Base-by-base conservation (phyloP, 352 stramenopile genomes). In the Pythium chondricola region DNA sequence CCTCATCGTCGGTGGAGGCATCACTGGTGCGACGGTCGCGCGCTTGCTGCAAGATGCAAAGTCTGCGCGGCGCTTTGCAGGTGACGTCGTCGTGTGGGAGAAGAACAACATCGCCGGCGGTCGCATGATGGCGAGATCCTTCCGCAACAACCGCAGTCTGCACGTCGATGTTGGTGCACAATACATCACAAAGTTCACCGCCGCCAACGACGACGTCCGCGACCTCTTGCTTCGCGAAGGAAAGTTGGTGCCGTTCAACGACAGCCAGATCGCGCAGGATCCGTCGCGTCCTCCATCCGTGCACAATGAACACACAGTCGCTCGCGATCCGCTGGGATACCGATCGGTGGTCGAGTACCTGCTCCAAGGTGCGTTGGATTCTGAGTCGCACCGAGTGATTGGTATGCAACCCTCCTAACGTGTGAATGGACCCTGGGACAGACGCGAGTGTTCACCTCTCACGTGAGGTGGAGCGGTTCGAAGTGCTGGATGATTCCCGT, bases 91-190 rank as follows among this genome's bases (percentile, higher is more conserved):
- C 17, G 58, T 87, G 10, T 89, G 78, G 78, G 78, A 89, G 37
- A 74, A 83, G 45, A 85, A 80, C 51, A 89, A 63, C 41, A 83
- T 87, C 50, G 48, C 65, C 0, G 74, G 75, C 18, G 74, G 78
- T 4, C 71, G 78, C 29, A 79, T 73, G 44, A 87, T 89, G 74
- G 73, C 73, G 39, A 65, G 76, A 39, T 64, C 75, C 24, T 87
- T 89, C 44, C 61, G 45, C 18, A 80, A 76, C 45, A 74, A 85
- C 26, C 71, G 73, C 16, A 31, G 18, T 0, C 67, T 81, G 20
- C 64, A 86, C 24, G 78, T 84, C 29, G 75, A 87, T 45, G 66
- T 89, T 33, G 78, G 78, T 13, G 74, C 71, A 33, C 78, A 89
- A 54, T 89, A 87, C 38, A 63, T 81, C 51, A 89, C 73, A 8